Conservation (phyloP, 306 rosid genomes). For the Calophaca sinica region DNA sequence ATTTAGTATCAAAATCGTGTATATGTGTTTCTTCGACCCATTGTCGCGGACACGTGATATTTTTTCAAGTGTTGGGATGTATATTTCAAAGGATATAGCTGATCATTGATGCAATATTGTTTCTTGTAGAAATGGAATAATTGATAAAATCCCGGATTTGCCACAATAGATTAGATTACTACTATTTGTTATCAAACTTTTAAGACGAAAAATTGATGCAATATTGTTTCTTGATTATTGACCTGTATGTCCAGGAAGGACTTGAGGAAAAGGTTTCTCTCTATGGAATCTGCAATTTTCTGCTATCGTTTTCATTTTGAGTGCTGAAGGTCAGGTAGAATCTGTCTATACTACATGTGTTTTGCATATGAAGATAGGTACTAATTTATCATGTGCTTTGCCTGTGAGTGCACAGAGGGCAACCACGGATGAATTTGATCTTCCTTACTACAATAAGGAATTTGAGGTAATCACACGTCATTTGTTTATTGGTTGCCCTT, state of each 20-base stretch:
- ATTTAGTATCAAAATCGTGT: no score
- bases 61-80: constrained; percentile 21
- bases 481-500: constrained; percentile 37
- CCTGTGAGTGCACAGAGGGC: constrained; percentile 64
- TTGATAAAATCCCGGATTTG: constrained; percentile 56
- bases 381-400: constrained; percentile 37
- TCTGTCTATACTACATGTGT: constrained; percentile 11
- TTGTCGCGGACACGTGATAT: no score
- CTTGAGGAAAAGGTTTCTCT: constrained; percentile 92
- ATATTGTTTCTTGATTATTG: constrained; percentile 9
- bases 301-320: constrained; percentile 66
- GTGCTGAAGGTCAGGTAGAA: constrained; percentile 75
- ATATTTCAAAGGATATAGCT: constrained; percentile 5
- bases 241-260: constrained; percentile 67
- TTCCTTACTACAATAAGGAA: constrained; percentile 66
- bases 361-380: constrained; percentile 34
- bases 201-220: no score
- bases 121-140: constrained; percentile 67
- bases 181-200: no score
- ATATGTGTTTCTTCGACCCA: no score
- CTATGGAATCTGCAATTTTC: constrained; percentile 82
- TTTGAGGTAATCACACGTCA: constrained; percentile 67
- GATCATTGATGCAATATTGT: constrained; percentile 29
- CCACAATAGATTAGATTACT: not conserved
- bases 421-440: constrained; percentile 74